Percentiles rank a stretch among this genome's conserved stretches.
These are phyloP conservation scores for Mucor mucedo DNA, from an alignment of 371 early-diverging fungal genomes.

Conservation along the genomic window DNA sequence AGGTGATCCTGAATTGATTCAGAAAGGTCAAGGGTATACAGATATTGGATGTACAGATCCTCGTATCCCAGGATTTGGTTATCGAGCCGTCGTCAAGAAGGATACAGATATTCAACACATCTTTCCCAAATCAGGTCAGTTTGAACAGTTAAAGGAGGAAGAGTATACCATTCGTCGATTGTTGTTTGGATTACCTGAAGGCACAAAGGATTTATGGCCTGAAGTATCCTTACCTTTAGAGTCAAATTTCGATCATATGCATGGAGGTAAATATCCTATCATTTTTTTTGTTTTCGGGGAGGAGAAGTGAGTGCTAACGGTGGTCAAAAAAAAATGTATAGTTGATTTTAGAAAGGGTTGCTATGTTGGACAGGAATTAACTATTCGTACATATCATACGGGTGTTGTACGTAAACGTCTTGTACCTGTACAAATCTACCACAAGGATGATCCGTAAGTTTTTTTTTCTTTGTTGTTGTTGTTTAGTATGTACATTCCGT, in stretches of 20 bases:
- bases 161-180: slow-evolving; percentile 84
- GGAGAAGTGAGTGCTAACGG: background rate
- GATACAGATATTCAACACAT: slow-evolving; percentile 30
- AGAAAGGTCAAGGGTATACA: slow-evolving; percentile 44
- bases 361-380: slow-evolving; percentile 97
- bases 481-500: too few relatives aligned
- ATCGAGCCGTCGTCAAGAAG: slow-evolving; percentile 53
- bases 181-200: slow-evolving; percentile 89
- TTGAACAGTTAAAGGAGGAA: slow-evolving; percentile 46
- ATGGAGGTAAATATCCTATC: slow-evolving; percentile 64
- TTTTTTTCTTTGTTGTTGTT: background rate
- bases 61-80: slow-evolving; percentile 64
- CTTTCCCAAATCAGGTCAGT: slow-evolving; percentile 35
- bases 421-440: slow-evolving; percentile 77
- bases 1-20: slow-evolving; percentile 35
- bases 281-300: too few relatives aligned
- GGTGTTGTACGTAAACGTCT: slow-evolving; percentile 94
- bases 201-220: slow-evolving; percentile 76
- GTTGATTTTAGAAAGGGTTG: slow-evolving; percentile 97
- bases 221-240: slow-evolving; percentile 86
- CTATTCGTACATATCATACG: slow-evolving; percentile 94
- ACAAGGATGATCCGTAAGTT: slow-evolving; percentile 46
- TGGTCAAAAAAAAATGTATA: slow-evolving; percentile 16
- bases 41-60: slow-evolving; percentile 65
- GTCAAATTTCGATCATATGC: slow-evolving; percentile 90